These are phyloP conservation scores for Penicillium brasilianum DNA, from an alignment of 2,329 filamentous ascomycete species.

Conservation along the genomic window DNA sequence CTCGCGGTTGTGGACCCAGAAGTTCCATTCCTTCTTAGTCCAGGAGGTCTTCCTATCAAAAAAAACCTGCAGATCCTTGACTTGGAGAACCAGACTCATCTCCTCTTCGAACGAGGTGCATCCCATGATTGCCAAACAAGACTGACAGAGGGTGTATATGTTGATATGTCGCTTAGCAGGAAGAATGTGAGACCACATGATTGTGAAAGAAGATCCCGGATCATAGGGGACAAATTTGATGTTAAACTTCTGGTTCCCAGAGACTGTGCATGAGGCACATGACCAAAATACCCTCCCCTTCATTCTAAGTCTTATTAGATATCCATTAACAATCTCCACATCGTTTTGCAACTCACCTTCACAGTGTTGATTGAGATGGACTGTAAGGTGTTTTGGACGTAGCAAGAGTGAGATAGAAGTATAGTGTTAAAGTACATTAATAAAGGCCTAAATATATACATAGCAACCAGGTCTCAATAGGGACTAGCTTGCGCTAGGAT, in stretches of 20 bases:
- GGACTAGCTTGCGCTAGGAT: neutral
- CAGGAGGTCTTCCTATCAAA: neutral
- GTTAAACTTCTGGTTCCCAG: conserved; percentile 1
- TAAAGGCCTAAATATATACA: neutral
- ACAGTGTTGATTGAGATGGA: neutral
- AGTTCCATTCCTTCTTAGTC: neutral
- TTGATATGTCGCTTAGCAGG: conserved; percentile 6
- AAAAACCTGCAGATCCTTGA: neutral
- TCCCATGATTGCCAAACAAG: neutral
- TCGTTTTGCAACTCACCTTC: neutral
- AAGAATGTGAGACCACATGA: conserved; percentile 4
- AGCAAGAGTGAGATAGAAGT: neutral
- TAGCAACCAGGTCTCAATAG: neutral
- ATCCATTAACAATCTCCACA: neutral
- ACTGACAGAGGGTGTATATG: neutral
- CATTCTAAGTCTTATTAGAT: neutral
- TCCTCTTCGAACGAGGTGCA: neutral
- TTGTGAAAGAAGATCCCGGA: conserved; percentile 3
- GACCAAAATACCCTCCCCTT: neutral
- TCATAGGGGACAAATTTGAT: conserved; percentile 6
- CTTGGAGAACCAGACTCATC: neutral
- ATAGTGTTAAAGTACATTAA: neutral
- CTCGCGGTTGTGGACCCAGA: neutral
- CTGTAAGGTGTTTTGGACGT: neutral
- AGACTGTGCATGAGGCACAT: conserved; percentile 5